A percentile compares a stretch with the other conserved stretches of the same genome.
These are phyloP conservation scores for Hypoxylon trugodes DNA, from an alignment of 495 filamentous ascomycete species.

Conservation along the genomic window DNA sequence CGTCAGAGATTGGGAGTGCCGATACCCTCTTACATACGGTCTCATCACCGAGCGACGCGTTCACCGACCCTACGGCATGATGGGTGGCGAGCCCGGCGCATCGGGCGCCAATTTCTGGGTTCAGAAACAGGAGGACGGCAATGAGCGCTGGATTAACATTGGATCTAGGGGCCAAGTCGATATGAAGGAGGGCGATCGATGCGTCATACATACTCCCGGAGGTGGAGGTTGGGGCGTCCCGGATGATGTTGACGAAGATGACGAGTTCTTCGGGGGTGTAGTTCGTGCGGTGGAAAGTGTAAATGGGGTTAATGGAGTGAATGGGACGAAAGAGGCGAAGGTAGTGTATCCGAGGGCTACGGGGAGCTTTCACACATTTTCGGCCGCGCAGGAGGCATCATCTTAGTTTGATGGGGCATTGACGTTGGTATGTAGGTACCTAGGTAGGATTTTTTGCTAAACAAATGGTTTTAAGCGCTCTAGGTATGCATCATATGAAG, in stretches of 20 bases:
- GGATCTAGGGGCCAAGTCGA: slow-evolving; percentile 92
- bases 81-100: slow-evolving; percentile 81
- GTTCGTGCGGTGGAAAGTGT: background rate
- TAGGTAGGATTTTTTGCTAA: background rate
- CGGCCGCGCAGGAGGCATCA: slow-evolving; percentile 25
- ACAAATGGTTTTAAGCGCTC: background rate
- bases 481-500: too few species aligned
- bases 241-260: slow-evolving; percentile 11
- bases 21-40: slow-evolving; percentile 76
- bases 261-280: background rate
- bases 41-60: slow-evolving; percentile 85
- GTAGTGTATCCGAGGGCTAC: slow-evolving; percentile 25
- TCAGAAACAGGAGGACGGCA: slow-evolving; percentile 45
- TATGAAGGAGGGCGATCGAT: slow-evolving; percentile 85
- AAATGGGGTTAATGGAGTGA: slow-evolving; percentile 8
- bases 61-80: slow-evolving; percentile 86
- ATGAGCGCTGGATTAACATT: slow-evolving; percentile 75
- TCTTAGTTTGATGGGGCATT: background rate
- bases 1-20: slow-evolving; percentile 91
- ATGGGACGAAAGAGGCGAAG: slow-evolving; percentile 12
- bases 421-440: background rate
- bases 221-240: slow-evolving; percentile 73
- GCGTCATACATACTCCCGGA: slow-evolving; percentile 76
- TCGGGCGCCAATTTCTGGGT: slow-evolving; percentile 90
- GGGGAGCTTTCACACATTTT: slow-evolving; percentile 24